Conservation (phyloP, 441 rosid species). For the Euphorbia corollata region DNA sequence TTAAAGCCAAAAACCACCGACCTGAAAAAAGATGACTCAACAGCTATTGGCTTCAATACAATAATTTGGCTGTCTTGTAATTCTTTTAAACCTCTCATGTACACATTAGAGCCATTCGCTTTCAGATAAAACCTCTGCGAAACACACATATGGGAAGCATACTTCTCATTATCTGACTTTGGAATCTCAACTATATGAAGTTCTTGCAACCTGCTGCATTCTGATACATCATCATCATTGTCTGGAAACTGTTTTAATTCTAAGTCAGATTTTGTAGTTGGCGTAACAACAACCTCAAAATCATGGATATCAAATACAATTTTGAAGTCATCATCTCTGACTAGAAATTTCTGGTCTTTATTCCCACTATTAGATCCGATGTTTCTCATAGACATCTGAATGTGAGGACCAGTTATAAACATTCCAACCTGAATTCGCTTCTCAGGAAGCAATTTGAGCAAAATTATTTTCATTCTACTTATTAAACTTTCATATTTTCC, state of each 20-base stretch:
- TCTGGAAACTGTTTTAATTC: conserved; percentile 30
- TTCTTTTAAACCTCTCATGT: conserved; percentile 39
- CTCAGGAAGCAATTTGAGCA: conserved; percentile 54
- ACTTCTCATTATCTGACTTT: conserved; percentile 47
- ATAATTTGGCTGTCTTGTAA: conserved; percentile 41
- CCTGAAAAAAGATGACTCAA: conserved; percentile 62
- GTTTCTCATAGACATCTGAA: conserved; percentile 44
- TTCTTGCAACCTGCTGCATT: conserved; percentile 40
- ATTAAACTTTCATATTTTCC: conserved; percentile 33
- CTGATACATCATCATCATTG: conserved; percentile 38
- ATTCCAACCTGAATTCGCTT: conserved; percentile 62
- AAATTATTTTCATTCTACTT: conserved; percentile 33
- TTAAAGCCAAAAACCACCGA: conserved; percentile 23
- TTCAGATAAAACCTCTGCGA: conserved; percentile 47
- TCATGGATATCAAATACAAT: conserved; percentile 59
- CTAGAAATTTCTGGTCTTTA: conserved; percentile 21
- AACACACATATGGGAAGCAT: conserved; percentile 43
- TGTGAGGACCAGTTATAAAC: conserved; percentile 61
- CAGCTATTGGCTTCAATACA: conserved; percentile 51
- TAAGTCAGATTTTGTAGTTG: conserved; percentile 41
- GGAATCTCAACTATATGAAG: conserved; percentile 42
- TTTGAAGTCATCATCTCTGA: conserved; percentile 35
- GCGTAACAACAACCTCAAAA: conserved; percentile 59
- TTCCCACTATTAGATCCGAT: conserved; percentile 24
- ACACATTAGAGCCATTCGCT: conserved; percentile 52